These are phyloP conservation scores for Sugiyamaella novakii DNA, from an alignment of 1,139 yeast species.

Conservation along the genomic window DNA sequence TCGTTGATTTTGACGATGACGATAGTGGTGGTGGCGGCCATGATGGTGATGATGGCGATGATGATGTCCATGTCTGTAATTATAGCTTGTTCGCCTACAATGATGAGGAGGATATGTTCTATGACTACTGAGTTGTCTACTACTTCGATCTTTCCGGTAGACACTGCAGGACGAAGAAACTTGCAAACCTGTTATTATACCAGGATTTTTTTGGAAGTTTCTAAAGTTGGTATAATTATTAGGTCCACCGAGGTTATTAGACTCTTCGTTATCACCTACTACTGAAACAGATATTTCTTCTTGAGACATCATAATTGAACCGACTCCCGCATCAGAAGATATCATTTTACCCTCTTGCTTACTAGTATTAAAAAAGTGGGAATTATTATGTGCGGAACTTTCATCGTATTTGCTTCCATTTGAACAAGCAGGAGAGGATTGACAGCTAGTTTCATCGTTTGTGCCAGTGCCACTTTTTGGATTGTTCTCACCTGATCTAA, in stretches of 20 bases:
- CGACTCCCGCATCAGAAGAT: not conserved
- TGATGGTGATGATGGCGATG: constrained; percentile 2
- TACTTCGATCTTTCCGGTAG: constrained; percentile 9
- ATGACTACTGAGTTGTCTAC: not conserved
- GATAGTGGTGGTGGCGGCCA: not conserved
- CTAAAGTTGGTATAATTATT: constrained; percentile 11
- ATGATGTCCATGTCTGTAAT: constrained; percentile 2
- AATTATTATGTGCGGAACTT: not conserved
- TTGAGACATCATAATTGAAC: constrained; percentile 9
- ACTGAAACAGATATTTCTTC: constrained; percentile 3
- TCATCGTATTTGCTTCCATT: not conserved
- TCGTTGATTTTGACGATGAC: not conserved
- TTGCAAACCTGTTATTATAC: not conserved
- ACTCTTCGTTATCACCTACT: not conserved
- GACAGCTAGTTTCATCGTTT: not conserved
- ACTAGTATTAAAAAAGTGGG: not conserved
- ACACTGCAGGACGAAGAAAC: constrained; percentile 11
- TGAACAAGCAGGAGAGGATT: not conserved
- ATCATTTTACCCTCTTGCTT: not conserved
- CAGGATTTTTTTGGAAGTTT: constrained; percentile 12
- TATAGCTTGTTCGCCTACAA: not conserved
- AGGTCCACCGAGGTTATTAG: not conserved
- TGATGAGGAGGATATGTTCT: constrained; percentile 4
- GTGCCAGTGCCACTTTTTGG: not conserved
- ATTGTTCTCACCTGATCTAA: not conserved